Evolutionary conservation across 345 rosid genomes (phyloP), one percentile per base, ranked within the genome.

Genomic region (Sonneratia alba): DNA sequence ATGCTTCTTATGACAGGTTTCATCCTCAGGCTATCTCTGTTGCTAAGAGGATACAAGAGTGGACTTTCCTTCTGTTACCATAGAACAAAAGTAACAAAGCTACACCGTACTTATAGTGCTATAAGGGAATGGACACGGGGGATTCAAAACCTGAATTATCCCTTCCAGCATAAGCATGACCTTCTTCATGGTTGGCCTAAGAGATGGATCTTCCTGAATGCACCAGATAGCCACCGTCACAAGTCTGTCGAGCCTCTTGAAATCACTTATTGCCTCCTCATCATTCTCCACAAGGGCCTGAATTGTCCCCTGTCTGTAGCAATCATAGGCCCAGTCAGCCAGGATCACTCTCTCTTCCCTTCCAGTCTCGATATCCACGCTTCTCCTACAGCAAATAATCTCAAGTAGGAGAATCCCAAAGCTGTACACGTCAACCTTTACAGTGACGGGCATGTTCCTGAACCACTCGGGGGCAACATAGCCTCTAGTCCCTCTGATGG

Each of bases 361-460:
- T 51, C 56, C 62, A 7, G 3, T 4, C n/a, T 51, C 38, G 0
- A 19, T 21, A 2, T 75, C 67, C 0, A 27, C 66, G 70, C 67
- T 70, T 66, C 66, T 75, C 64, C 74, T 75, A 0, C 74, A 70
- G 36, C 79, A 67, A 9, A 81, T 38, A 24, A 81, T 47, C 78
- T 76, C 79, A 19, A 78, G 65, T 14, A 78, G 56, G 36, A 78
- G 66, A 13, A 78, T 65, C 7, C 76, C 81, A 0, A 78, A 81
- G 71, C 84, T 78, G 32, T 73, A 81, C 18, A 78, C 77, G 10
- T 81, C 84, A 16, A 71, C 84, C 43, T 81, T 81, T 16, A 66
- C 73, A 9, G 81, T 72, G 48, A 78, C 38, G 37, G 72, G 71
- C 68, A 34, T 34, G 61, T 72, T 76, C 66, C 65, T 51, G 71